phyloP scores from a whole-genome alignment of 2,329 filamentous ascomycete genomes.

The Penicillium sp. region DNA sequence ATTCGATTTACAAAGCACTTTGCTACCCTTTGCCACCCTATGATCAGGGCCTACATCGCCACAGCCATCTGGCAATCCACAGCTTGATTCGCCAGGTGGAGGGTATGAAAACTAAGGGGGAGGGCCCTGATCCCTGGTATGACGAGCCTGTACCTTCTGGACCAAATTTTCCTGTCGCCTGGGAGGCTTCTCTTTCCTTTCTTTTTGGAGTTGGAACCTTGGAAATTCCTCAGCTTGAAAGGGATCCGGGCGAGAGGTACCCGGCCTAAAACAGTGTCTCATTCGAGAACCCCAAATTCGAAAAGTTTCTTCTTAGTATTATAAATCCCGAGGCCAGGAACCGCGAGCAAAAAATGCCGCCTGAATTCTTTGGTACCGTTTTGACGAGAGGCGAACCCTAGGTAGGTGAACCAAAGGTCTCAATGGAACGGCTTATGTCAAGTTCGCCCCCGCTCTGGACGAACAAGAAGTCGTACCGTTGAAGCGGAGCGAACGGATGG shows the following conservation, averaged over 20 bases:
- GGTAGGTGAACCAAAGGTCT: not conserved
- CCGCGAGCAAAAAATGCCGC: not conserved
- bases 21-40: slow-evolving; percentile 3
- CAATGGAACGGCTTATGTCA: slow-evolving; percentile 1
- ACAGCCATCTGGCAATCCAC: slow-evolving; percentile 11
- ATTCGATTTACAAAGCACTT: slow-evolving; percentile 6
- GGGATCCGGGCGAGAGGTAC: not conserved
- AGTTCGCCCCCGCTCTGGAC: not conserved
- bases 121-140: not conserved
- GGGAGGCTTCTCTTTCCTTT: not conserved
- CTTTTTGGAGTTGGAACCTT: not conserved
- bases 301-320: not conserved
- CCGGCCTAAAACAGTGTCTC: not conserved
- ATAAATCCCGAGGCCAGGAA: not conserved
- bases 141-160: not conserved
- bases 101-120: slow-evolving; percentile 3
- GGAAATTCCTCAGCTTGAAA: not conserved
- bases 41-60: slow-evolving; percentile 8
- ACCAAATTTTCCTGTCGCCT: not conserved
- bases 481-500: not conserved
- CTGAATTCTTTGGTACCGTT: not conserved
- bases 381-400: not conserved
- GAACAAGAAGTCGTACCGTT: slow-evolving; percentile 1
- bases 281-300: not conserved
- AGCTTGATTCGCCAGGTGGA: slow-evolving; percentile 12